Percentiles rank a stretch among this genome's conserved stretches.
Conservation (phyloP, 2,329 filamentous ascomycete genomes). For the Calonectria leucothoes region DNA sequence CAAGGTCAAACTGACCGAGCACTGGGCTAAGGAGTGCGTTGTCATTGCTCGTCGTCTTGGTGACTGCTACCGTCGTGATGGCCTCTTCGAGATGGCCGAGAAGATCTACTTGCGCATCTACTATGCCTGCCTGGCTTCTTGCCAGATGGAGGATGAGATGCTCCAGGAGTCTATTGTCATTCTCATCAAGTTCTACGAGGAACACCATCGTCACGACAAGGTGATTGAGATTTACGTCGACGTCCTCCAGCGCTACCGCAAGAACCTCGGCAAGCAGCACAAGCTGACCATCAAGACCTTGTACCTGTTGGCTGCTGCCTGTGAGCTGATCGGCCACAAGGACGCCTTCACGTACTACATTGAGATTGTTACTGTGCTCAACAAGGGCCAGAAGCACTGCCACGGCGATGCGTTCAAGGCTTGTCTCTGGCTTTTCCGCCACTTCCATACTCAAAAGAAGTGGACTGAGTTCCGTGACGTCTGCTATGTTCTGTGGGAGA, state of each 20-base stretch:
- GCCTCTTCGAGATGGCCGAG: conserved; percentile 52
- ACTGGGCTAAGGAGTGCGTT: conserved; percentile 48
- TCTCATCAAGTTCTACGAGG: conserved; percentile 48
- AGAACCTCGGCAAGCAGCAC: conserved; percentile 40
- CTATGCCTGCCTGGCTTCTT: conserved; percentile 46
- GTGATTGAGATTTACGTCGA: conserved; percentile 50
- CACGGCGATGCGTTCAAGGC: conserved; percentile 58
- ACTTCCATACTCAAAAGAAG: conserved; percentile 57
- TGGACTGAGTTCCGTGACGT: conserved; percentile 59
- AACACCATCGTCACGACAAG: conserved; percentile 52
- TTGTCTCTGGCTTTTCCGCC: conserved; percentile 54
- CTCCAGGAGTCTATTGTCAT: conserved; percentile 42
- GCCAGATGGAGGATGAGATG: conserved; percentile 44
- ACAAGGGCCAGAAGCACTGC: conserved; percentile 45
- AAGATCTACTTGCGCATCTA: conserved; percentile 52
- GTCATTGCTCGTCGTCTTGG: conserved; percentile 48
- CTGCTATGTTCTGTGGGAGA: conserved; percentile 59
- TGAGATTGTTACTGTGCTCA: conserved; percentile 50
- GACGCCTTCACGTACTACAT: conserved; percentile 51
- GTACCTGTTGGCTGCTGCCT: conserved; percentile 42
- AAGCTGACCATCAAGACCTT: conserved; percentile 49
- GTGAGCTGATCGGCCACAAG: conserved; percentile 41
- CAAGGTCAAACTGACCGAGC: conserved; percentile 45
- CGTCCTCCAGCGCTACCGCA: conserved; percentile 48
- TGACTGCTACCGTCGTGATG: conserved; percentile 48